Evolutionary conservation across 208 protist genomes (phyloP), one percentile per base, ranked within the genome.

Genomic region (Crithidia thermophila): DNA sequence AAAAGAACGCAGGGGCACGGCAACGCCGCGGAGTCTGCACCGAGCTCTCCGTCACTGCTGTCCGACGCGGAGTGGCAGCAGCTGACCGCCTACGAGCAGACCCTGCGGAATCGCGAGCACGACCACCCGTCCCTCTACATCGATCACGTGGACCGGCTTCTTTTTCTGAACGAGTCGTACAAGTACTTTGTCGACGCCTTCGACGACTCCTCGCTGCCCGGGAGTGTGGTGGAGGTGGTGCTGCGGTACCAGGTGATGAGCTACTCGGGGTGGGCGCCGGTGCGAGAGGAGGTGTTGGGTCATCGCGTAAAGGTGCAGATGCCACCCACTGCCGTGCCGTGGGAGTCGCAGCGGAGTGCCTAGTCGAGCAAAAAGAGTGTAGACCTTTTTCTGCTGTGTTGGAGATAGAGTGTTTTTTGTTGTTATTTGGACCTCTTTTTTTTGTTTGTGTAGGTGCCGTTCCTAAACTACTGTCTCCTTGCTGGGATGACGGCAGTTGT

Each of bases 201-300:
- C 36, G 70, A 67, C 31, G 37, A 59, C 25, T 43, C 30, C 20
- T 61, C 61, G 23, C 57, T 81, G 31, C 39, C 20, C 6, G 56
- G 71, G 11, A 70, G 46, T n/a, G 57, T 51, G 10, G 55, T 94
- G 30, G 69, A 87, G 49, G 42, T 91, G 33, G 36, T 83, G 13
- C 36, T 94, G 25, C 80, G 76, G 20, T 94, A 94, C 36, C 85
- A 94, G 59, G 70, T 88, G 64, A 82, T 94, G 67, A 89, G 84
- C 46, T 82, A 81, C 72, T 88, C 79, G 8, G 89, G 89, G 9
- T 93, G 79, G 75, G 72, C 84, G 0, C 84, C 79, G 4, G 34
- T 86, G 33, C 79, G 70, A 13, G 82, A 85, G 71, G 65, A 67
- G 11, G 58, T 70, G 8, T 56, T 79, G 40, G 70, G 62, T 14